phyloP scores from a whole-genome alignment of 2,329 filamentous ascomycete genomes.

The Thelonectria olida region DNA sequence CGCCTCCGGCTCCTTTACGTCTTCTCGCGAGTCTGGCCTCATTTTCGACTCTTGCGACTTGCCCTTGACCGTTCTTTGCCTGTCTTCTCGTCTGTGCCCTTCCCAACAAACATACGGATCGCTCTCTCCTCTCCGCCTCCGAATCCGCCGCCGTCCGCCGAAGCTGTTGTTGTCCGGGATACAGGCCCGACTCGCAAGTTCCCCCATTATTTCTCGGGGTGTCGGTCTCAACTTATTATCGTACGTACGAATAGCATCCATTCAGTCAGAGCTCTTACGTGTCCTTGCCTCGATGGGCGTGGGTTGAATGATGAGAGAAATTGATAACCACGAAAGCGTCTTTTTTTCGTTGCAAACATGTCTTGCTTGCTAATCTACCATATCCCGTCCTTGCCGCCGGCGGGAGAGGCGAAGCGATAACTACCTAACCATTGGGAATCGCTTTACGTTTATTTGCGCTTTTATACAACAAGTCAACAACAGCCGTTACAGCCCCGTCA shows the following conservation, averaged over 20 bases:
- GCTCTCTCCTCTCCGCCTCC: background rate
- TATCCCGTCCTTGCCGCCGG: constrained; percentile 10
- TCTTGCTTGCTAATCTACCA: background rate
- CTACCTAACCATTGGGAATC: constrained; percentile 2
- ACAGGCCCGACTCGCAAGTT: background rate
- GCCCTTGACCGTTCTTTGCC: background rate
- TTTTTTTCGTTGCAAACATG: background rate
- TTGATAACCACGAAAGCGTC: constrained; percentile 7
- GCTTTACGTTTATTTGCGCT: constrained; percentile 21
- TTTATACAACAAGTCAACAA: constrained; percentile 7
- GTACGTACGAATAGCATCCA: background rate
- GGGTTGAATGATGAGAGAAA: constrained; percentile 1
- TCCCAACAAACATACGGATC: background rate
- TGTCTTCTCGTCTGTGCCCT: constrained; percentile 10
- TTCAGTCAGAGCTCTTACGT: constrained; percentile 20
- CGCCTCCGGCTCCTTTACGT: background rate
- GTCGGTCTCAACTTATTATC: constrained; percentile 14
- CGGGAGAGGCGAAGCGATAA: background rate
- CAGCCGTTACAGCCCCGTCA: constrained; percentile 1
- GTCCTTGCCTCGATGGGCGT: background rate
- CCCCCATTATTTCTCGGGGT: background rate
- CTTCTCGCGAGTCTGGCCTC: background rate
- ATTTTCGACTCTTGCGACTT: background rate
- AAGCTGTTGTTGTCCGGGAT: background rate
- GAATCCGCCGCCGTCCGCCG: background rate